Conservation (phyloP, 2,329 filamentous ascomycete genomes). For the Tolypocladium ovalisporum region DNA sequence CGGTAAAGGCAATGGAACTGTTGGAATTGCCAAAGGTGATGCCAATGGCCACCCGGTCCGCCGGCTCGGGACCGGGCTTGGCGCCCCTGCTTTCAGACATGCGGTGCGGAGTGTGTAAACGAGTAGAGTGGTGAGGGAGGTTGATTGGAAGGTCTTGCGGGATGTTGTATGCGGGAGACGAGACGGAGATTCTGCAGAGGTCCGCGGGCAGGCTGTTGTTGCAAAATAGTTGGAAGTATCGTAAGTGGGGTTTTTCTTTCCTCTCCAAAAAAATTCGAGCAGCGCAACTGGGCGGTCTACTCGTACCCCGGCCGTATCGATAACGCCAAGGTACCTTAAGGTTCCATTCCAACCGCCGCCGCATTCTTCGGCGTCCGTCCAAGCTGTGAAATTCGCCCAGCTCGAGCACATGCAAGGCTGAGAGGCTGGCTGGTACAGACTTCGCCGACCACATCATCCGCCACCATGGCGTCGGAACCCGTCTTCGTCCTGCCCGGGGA, state of each 20-base stretch:
- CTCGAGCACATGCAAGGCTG: not conserved
- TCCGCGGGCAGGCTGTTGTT: not conserved
- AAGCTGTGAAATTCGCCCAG: not conserved
- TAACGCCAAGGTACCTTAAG: too few relatives aligned
- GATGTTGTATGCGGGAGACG: not conserved
- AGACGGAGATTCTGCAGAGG: not conserved
- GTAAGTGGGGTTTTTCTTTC: conserved; percentile 5
- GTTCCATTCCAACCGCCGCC: not conserved
- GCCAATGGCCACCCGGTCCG: conserved; percentile 68
- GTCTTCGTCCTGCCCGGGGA: conserved; percentile 76
- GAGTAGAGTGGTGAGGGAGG: not conserved
- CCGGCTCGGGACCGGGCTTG: conserved; percentile 37
- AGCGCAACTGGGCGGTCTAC: not conserved
- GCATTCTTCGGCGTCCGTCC: not conserved
- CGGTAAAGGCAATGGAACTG: conserved; percentile 90
- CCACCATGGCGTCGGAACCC: conserved; percentile 43
- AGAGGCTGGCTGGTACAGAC: conserved; percentile 2
- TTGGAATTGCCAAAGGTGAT: conserved; percentile 98
- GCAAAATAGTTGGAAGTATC: not conserved
- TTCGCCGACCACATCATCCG: not conserved
- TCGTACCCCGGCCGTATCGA: not conserved
- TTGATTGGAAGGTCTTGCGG: not conserved
- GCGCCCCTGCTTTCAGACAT: conserved; percentile 37
- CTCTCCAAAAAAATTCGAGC: conserved; percentile 11
- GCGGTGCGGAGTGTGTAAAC: conserved; percentile 6